Evolutionary conservation across 2,329 filamentous ascomycete genomes (phyloP), one percentile per base, ranked within the genome.

Genomic region (Colletotrichum tanaceti): DNA sequence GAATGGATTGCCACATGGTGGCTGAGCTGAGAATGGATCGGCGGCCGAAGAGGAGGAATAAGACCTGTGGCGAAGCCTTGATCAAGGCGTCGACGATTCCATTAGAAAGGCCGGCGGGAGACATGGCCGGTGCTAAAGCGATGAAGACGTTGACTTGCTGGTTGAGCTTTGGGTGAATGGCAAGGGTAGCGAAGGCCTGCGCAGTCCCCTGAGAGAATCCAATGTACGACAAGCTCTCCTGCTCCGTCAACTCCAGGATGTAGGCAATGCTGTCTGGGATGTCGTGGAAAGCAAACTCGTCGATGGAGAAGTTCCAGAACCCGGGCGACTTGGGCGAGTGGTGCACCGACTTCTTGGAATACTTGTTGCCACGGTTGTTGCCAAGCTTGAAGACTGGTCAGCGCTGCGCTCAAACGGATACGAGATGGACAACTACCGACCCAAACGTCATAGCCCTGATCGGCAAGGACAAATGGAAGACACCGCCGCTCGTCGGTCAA

Each of bases 261-360:
- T 99, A 98, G 62, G 90, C 86, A 75, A 99, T 98, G 72, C 91
- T 95, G 79, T 99, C 92, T 1, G 96, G 96, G 68, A 99, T 98
- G 78, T 99, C 96, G 77, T 98, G 90, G 75, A 99, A 97, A 55
- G 96, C 96, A 77, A 99, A 99, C 76, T 99, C 93, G 77, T 99
- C 96, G 77, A 99, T 98, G 59, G 93, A 97, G 77, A 99, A 99
- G 78, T 98, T 91, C 96, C 96, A 99, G 79, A 99, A 99, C 16
- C 88, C 85, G 44, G 86, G 82, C 2, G 92, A 91, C 0, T 89
- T 91, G 0, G 96, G 94, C 0, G 93, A 91, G 71, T 85, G 84
- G 68, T 90, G 86, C 59, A 94, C 88, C 2, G 90, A 94, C 81
- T 99, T 99, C 80, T 98, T 99, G 53, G 94, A 97, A 81, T 99